These are phyloP conservation scores for Hemisphaericaspora subhashii DNA, from an alignment of 1,139 yeast species.

Conservation along the genomic window DNA sequence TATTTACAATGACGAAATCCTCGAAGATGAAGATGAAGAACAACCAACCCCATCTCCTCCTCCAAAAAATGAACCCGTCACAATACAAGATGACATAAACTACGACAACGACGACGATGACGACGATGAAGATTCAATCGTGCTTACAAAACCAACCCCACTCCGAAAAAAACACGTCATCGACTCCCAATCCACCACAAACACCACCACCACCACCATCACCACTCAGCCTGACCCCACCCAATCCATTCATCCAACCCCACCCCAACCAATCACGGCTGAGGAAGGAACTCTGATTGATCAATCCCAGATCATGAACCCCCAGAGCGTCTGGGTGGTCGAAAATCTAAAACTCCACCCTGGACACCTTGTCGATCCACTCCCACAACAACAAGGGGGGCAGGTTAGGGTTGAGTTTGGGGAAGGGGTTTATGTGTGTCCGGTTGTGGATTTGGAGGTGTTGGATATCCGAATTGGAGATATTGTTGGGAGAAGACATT, in stretches of 20 bases:
- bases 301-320: constrained; percentile 17
- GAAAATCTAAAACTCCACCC: constrained; percentile 38
- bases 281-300: neutral
- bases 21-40: constrained; percentile 11
- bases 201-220: neutral
- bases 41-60: no score
- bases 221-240: no score
- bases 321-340: constrained; percentile 38
- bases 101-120: neutral
- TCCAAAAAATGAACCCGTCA: no score
- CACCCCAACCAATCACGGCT: no score
- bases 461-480: constrained; percentile 43
- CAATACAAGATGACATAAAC: no score
- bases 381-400: constrained; percentile 19
- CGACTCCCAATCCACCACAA: constrained; percentile 12
- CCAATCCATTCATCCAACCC: no score
- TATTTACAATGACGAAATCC: neutral
- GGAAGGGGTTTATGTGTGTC: constrained; percentile 31
- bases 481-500: constrained; percentile 20
- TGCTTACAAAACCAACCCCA: constrained; percentile 8
- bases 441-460: constrained; percentile 29
- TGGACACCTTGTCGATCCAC: constrained; percentile 21
- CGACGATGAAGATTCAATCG: constrained; percentile 9
- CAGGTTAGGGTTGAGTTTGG: constrained; percentile 33
- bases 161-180: constrained; percentile 11